Percentiles rank a stretch among this genome's conserved stretches.
Conservation (phyloP, 108 stramenopile species). For the Cyclotella distinguenda region DNA sequence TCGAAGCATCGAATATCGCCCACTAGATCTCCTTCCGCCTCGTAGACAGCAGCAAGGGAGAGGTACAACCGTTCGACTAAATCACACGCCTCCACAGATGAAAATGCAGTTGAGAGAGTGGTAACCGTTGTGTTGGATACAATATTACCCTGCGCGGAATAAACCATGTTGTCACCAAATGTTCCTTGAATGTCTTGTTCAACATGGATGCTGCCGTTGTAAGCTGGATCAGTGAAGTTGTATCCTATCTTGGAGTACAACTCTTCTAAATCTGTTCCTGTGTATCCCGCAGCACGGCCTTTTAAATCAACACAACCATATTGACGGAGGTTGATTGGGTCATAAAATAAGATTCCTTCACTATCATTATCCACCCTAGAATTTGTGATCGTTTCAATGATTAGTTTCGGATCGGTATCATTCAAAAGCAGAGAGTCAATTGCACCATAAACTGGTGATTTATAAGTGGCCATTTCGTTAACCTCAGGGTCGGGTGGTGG, state of each 20-base stretch:
- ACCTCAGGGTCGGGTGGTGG: slow-evolving; percentile 1
- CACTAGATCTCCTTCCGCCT: slow-evolving; percentile 6
- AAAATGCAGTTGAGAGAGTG: background rate
- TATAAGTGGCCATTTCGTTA: background rate
- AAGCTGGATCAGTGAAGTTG: background rate
- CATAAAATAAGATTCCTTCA: background rate
- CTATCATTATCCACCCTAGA: slow-evolving; percentile 2
- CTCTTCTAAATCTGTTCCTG: slow-evolving; percentile 1
- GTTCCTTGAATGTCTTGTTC: slow-evolving; percentile 19
- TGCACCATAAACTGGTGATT: slow-evolving; percentile 5
- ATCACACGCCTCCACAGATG: slow-evolving; percentile 10
- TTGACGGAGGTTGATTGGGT: slow-evolving; percentile 11
- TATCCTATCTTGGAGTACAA: background rate
- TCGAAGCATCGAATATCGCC: slow-evolving; percentile 20
- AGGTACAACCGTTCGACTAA: slow-evolving; percentile 13
- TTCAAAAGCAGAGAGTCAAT: background rate
- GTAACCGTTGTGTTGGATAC: slow-evolving; percentile 16
- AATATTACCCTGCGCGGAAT: slow-evolving; percentile 24
- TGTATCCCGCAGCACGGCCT: slow-evolving; percentile 11
- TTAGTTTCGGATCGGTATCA: slow-evolving; percentile 9
- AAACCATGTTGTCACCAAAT: slow-evolving; percentile 11
- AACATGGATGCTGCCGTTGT: background rate
- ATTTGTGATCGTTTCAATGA: slow-evolving; percentile 16
- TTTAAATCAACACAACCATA: slow-evolving; percentile 21
- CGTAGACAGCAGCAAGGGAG: slow-evolving; percentile 12